Conservation (phyloP, 1,139 yeast species). For the Candida freyschussii region DNA sequence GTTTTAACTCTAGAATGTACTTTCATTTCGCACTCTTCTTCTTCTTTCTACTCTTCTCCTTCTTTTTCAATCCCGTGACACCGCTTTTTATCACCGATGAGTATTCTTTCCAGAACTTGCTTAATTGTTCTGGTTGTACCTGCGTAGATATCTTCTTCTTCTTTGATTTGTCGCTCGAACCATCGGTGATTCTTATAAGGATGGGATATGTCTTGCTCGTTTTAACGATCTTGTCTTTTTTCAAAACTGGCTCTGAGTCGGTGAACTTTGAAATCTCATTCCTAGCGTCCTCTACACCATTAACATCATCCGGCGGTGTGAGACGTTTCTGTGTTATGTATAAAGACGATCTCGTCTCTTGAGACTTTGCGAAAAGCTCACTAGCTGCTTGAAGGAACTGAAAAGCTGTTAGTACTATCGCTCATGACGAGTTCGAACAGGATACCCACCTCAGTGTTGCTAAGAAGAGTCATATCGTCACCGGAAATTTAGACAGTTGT, state of each 20-base stretch:
- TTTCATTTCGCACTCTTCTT: constrained; percentile 20
- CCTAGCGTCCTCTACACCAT: constrained; percentile 17
- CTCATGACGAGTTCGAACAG: not conserved
- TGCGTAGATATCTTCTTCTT: constrained; percentile 60
- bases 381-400: constrained; percentile 37
- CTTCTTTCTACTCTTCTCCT: constrained; percentile 58
- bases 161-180: constrained; percentile 40
- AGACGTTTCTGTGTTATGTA: constrained; percentile 41
- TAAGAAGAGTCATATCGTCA: constrained; percentile 17
- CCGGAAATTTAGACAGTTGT: no score
- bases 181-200: constrained; percentile 57
- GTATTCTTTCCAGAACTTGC: constrained; percentile 66
- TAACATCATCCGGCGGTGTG: constrained; percentile 21
- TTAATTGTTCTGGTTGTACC: constrained; percentile 52
- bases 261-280: constrained; percentile 22
- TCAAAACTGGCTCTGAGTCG: constrained; percentile 48
- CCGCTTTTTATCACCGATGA: constrained; percentile 59
- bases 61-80: constrained; percentile 54
- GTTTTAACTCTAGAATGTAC: no score
- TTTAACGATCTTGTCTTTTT: constrained; percentile 28
- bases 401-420: constrained; percentile 6
- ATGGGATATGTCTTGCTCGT: constrained; percentile 37
- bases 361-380: constrained; percentile 29
- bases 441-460: constrained; percentile 21
- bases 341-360: constrained; percentile 37